Conservation (phyloP, 148 eudicot species). For the Silene latifolia region DNA sequence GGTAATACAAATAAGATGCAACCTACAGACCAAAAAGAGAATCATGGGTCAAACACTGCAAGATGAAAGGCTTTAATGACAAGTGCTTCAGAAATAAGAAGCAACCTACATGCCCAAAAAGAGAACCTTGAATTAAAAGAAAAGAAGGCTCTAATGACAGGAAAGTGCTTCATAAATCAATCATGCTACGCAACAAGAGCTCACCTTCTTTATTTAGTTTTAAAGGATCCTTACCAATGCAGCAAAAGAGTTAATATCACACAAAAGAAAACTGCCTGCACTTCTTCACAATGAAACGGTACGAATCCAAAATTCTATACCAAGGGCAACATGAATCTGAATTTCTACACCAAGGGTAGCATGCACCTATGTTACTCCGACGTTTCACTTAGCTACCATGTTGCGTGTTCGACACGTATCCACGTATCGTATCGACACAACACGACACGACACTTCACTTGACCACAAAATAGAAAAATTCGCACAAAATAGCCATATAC, state of each 20-base stretch:
- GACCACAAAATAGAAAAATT: too few species aligned
- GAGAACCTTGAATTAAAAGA: background rate
- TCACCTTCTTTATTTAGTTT: background rate
- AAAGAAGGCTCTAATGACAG: background rate
- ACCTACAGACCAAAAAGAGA: slow-evolving; percentile 43
- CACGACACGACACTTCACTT: too few species aligned
- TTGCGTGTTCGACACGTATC: too few species aligned
- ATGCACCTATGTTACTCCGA: background rate
- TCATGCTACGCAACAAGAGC: background rate
- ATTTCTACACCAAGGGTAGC: background rate
- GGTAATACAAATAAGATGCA: slow-evolving; percentile 79
- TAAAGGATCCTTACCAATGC: background rate
- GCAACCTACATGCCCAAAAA: background rate
- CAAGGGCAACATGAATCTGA: background rate
- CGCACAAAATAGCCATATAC: too few species aligned
- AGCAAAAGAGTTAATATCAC: background rate
- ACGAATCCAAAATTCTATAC: background rate
- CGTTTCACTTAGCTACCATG: too few species aligned
- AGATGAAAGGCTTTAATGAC: background rate
- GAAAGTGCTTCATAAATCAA: background rate
- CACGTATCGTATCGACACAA: too few species aligned
- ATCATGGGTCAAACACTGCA: background rate
- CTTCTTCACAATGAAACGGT: background rate
- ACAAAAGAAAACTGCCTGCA: background rate
- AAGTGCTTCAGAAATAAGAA: slow-evolving; percentile 12